Percentiles rank a stretch among this genome's conserved stretches.
Evolutionary conservation across 2,329 filamentous ascomycete genomes (phyloP).

Genomic region (Phialophora expanda): DNA sequence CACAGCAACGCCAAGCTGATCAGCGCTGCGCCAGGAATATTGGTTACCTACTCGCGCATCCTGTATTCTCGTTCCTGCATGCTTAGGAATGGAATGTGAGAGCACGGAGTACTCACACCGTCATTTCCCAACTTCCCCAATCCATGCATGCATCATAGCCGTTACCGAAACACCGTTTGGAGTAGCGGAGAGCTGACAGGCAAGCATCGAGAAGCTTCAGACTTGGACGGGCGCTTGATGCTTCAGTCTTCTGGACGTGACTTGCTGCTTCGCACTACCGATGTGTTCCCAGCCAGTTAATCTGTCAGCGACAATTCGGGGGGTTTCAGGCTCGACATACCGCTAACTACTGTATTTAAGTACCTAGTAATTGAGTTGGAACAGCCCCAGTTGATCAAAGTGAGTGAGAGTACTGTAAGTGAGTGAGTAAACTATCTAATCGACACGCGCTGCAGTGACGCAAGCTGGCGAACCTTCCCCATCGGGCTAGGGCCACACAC

Average conservation of each 20-base stretch:
- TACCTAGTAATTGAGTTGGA: too few relatives aligned
- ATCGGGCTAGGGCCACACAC: too few relatives aligned
- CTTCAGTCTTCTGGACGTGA: background rate
- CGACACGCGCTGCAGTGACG: too few relatives aligned
- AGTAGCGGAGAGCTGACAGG: background rate
- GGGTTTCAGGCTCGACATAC: background rate
- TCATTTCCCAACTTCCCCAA: conserved; percentile 9
- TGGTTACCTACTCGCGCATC: background rate
- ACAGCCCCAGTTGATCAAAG: background rate
- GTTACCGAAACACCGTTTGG: background rate
- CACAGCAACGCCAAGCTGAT: background rate
- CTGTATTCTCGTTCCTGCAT: background rate
- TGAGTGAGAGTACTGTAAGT: background rate
- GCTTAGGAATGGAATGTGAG: too few relatives aligned
- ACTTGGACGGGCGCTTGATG: background rate
- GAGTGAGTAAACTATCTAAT: too few relatives aligned
- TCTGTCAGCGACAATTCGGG: background rate
- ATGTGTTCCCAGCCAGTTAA: background rate
- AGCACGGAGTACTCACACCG: background rate
- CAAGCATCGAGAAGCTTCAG: background rate
- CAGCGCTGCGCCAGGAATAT: background rate
- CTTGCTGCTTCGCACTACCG: background rate
- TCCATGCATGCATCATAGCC: background rate
- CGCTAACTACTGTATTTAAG: too few relatives aligned
- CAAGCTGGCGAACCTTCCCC: too few relatives aligned